Conservation (phyloP, 129 eudicot genomes). For the Kitagawia praeruptora region DNA sequence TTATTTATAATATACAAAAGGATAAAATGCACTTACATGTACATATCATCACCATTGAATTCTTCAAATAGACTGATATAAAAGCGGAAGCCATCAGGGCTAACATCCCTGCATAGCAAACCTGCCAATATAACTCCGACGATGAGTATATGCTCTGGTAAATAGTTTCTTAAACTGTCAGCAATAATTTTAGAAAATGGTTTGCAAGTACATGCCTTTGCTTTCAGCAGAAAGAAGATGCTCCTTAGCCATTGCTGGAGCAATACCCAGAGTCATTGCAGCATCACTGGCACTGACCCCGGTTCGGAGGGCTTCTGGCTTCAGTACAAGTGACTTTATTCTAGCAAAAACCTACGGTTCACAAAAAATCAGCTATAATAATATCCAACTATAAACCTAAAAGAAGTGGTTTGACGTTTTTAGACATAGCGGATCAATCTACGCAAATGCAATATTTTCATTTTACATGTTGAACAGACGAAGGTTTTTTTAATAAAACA, state of each 20-base stretch:
- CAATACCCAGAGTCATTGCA: constrained; percentile 88
- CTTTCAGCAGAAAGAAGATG: constrained; percentile 90
- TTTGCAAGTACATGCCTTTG: constrained; percentile 48
- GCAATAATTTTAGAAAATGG: background rate
- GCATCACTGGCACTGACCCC: constrained; percentile 92
- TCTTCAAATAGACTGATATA: constrained; percentile 72
- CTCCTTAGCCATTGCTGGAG: constrained; percentile 99
- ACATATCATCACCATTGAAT: constrained; percentile 47
- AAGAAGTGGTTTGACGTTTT: background rate
- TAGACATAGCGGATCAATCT: background rate
- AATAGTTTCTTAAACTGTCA: background rate
- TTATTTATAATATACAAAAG: background rate
- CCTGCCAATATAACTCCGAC: constrained; percentile 38
- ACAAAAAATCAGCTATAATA: background rate
- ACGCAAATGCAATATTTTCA: background rate
- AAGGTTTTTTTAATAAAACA: background rate
- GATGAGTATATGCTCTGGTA: background rate
- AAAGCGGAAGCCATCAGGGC: constrained; percentile 95
- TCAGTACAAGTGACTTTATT: constrained; percentile 52
- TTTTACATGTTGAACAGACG: background rate
- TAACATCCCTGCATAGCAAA: constrained; percentile 85
- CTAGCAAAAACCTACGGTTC: constrained; percentile 58
- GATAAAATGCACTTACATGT: constrained; percentile 48
- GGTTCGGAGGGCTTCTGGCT: constrained; percentile 53
- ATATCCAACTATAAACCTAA: background rate